Base-by-base conservation (phyloP, 2,329 filamentous ascomycete genomes). In the Leptographium radiaticola region DNA sequence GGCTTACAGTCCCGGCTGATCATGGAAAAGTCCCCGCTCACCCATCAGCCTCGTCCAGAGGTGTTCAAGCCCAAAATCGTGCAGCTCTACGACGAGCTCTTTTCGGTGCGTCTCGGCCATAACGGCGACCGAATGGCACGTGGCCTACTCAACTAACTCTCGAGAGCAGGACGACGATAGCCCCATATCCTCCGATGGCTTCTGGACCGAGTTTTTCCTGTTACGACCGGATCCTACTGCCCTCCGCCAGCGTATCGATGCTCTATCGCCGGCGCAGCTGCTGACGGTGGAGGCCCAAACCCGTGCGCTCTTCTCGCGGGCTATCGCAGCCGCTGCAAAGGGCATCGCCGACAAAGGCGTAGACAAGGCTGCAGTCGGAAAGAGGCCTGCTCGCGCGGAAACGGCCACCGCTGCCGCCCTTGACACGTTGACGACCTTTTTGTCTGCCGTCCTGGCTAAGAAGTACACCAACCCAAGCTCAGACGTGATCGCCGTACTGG, bases 171-270 rank as follows among this genome's bases (percentile, higher is more conserved):
- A 59, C 50, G 55, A 86, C 71, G 78, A 82, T 53, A 77, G 86
- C 57, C 78, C 81, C 56, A 69, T 73, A 51, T 84, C 85, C 58
- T 80, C 87, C 0, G 89, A 95, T 57, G 91, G 89, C 45, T 98
- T 96, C 71, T 98, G 93, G 93, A 79, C 81, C 60, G 93, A 96
- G 69, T 89, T 98, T 71, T 98, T 98, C 68, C 77, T 98, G 40
- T 75, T 96, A 55, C 83, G 83, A 58, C 90, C 91, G 25, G 89
- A 96, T 65, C 77, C 80, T 53, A 67, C 74, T 6, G 78, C 81
- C 49, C 72, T 98, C 59, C 79, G 81, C 65, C 72, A 71, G 50
- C 77, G 89, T 49, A 72, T 98, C 57, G 79, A 83, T 58, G 73
- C 77, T n/a, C 72, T 93, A 43, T 77, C 79, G 51, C 80, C 89